Conservation (phyloP, 208 protist genomes). For the Angomonas ambiguus region DNA sequence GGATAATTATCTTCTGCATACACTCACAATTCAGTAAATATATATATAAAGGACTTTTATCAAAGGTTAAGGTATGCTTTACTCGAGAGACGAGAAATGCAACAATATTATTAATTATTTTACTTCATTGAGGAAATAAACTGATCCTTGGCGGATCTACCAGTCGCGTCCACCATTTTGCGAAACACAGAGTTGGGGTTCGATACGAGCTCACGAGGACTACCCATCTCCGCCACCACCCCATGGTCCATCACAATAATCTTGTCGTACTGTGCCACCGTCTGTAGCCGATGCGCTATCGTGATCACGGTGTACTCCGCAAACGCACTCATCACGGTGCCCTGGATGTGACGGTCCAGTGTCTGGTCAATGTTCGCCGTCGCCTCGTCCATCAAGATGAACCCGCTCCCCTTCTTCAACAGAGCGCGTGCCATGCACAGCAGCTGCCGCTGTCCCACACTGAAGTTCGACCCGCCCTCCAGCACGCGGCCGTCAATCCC, state of each 20-base stretch:
- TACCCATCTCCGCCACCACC: constrained; percentile 45
- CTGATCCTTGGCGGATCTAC: background rate
- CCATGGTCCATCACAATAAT: constrained; percentile 79
- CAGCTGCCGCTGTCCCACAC: constrained; percentile 58
- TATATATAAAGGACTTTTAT: background rate
- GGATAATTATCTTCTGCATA: too few relatives aligned
- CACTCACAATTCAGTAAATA: too few relatives aligned
- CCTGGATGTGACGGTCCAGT: constrained; percentile 57
- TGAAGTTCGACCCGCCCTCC: constrained; percentile 56
- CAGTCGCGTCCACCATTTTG: background rate
- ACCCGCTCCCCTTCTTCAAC: constrained; percentile 33
- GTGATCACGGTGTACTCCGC: constrained; percentile 71
- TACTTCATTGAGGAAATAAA: background rate
- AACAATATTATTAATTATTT: background rate
- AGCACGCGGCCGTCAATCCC: constrained; percentile 14
- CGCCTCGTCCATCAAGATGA: constrained; percentile 85
- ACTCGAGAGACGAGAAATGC: too few relatives aligned
- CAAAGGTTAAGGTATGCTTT: too few relatives aligned
- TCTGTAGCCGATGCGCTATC: constrained; percentile 78
- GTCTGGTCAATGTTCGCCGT: constrained; percentile 71
- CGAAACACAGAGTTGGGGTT: background rate
- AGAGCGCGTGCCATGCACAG: constrained; percentile 54
- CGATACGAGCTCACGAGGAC: constrained; percentile 40
- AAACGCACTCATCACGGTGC: constrained; percentile 53
- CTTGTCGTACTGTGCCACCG: constrained; percentile 66